Conservation (phyloP, 306 rosid species). For the Mucuna pruriens region DNA sequence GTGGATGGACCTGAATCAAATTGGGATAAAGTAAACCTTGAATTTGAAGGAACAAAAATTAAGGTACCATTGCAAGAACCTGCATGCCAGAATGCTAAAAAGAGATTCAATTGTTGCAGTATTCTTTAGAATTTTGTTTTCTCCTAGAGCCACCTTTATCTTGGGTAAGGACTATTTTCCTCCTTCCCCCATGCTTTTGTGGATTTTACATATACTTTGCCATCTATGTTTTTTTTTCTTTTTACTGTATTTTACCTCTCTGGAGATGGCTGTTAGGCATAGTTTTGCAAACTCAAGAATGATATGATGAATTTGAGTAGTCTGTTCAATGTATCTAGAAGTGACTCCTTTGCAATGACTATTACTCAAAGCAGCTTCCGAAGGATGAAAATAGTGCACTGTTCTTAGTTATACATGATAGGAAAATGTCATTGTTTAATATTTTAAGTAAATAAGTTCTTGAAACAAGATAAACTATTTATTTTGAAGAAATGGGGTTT, state of each 20-base stretch:
- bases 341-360: slow-evolving; percentile 12
- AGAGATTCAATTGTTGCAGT: slow-evolving; percentile 64
- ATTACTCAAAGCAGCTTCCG: neutral
- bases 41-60: slow-evolving; percentile 67
- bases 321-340: neutral
- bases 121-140: slow-evolving; percentile 43
- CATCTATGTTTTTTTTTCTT: neutral
- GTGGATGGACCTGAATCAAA: slow-evolving; percentile 61
- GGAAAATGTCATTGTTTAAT: neutral
- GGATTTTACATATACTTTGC: slow-evolving; percentile 10
- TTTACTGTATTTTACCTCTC: slow-evolving; percentile 1
- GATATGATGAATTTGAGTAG: slow-evolving; percentile 21
- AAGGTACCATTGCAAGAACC: slow-evolving; percentile 64
- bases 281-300: slow-evolving; percentile 8
- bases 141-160: slow-evolving; percentile 22
- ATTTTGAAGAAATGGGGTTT: neutral
- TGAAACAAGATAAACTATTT: slow-evolving; percentile 1
- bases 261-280: neutral
- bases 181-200: neutral
- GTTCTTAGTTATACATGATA: neutral
- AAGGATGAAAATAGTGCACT: neutral
- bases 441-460: neutral
- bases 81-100: slow-evolving; percentile 44
- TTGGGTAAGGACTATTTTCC: slow-evolving; percentile 39
- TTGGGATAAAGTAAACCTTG: slow-evolving; percentile 70